These are phyloP conservation scores for Golubevia sp. DNA, from an alignment of 1,284 basidiomycete species.

Conservation along the genomic window DNA sequence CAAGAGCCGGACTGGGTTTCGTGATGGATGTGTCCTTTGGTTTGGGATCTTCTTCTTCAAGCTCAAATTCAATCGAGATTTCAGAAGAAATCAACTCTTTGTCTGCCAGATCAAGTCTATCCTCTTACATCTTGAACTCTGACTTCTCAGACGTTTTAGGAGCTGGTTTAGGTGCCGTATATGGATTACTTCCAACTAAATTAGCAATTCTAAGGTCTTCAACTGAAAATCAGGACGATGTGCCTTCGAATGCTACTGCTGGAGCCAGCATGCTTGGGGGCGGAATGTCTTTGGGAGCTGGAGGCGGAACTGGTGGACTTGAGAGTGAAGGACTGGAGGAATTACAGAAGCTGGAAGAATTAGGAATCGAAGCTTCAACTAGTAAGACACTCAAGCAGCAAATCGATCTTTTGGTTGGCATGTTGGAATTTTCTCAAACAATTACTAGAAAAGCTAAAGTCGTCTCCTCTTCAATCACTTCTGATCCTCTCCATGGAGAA, in stretches of 20 bases:
- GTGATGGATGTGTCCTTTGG: constrained; percentile 76
- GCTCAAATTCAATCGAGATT: not conserved
- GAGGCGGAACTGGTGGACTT: not conserved
- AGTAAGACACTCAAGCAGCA: not conserved
- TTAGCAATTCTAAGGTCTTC: constrained; percentile 64
- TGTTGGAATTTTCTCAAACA: not conserved
- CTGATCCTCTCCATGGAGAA: no score
- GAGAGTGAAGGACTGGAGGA: not conserved
- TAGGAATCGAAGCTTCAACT: not conserved
- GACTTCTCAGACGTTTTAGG: constrained; percentile 96
- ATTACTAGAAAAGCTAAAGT: not conserved
- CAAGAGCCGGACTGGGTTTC: constrained; percentile 86
- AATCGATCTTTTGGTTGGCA: not conserved
- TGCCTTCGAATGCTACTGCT: not conserved
- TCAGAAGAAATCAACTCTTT: not conserved
- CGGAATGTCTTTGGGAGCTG: no score
- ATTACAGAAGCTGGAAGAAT: not conserved
- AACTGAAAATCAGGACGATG: no score
- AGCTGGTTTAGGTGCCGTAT: constrained; percentile 89
- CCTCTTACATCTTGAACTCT: constrained; percentile 81
- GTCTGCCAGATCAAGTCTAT: not conserved
- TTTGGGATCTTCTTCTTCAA: constrained; percentile 3
- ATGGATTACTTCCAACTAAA: constrained; percentile 86
- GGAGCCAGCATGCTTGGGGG: no score
- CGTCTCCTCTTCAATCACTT: not conserved